phyloP scores from a whole-genome alignment of 306 rosid species.

The Rosa multiflora region DNA sequence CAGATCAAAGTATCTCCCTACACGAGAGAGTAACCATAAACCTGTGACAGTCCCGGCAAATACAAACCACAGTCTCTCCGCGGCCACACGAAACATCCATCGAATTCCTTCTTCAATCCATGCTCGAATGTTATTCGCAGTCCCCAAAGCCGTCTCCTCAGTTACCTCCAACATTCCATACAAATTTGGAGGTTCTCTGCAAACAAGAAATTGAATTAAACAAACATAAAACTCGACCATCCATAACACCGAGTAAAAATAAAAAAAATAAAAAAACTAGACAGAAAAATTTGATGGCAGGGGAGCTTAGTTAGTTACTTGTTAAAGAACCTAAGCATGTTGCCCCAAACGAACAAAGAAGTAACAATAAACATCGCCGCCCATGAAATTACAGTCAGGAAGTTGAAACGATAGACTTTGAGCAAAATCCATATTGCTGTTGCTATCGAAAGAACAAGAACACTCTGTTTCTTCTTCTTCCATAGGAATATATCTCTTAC shows the following conservation, averaged over 20 bases:
- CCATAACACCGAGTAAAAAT: not conserved
- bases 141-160: constrained; percentile 31
- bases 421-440: constrained; percentile 59
- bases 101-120: constrained; percentile 47
- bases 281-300: not conserved
- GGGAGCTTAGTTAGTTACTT: constrained; percentile 31
- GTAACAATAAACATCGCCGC: constrained; percentile 34
- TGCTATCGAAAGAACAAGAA: constrained; percentile 31
- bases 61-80: constrained; percentile 37
- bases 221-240: not conserved
- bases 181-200: constrained; percentile 44
- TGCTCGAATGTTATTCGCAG: constrained; percentile 25
- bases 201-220: not conserved
- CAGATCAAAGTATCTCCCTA: constrained; percentile 42
- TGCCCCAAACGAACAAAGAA: constrained; percentile 55
- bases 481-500: constrained; percentile 45
- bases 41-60: constrained; percentile 40
- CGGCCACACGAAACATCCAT: constrained; percentile 40
- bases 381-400: constrained; percentile 56
- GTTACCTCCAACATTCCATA: constrained; percentile 30
- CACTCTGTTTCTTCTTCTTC: constrained; percentile 49
- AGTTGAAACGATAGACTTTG: constrained; percentile 50
- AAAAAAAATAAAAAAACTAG: not conserved
- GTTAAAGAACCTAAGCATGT: constrained; percentile 47
- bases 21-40: constrained; percentile 42